Conservation (phyloP, 2,329 filamentous ascomycete genomes). For the Xylariaceae sp. region DNA sequence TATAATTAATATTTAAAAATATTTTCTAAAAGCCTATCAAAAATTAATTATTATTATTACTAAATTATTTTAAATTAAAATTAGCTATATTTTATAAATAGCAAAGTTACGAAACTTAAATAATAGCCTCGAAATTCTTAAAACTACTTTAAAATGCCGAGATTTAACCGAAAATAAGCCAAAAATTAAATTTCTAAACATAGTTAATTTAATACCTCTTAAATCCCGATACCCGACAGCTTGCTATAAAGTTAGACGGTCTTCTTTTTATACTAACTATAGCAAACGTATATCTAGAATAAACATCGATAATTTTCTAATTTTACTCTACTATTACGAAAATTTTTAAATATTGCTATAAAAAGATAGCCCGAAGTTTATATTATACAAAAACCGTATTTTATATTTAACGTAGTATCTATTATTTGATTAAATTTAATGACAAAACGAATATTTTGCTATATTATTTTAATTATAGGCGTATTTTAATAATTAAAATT, state of each 20-base stretch:
- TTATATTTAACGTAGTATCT: conserved; percentile 9
- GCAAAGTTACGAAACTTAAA: conserved; percentile 28
- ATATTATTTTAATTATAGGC: conserved; percentile 4
- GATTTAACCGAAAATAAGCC: conserved; percentile 9
- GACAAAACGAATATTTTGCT: conserved; percentile 1
- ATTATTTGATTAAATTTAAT: too few relatives aligned
- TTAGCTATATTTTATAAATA: conserved; percentile 31
- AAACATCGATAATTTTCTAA: too few relatives aligned
- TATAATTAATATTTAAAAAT: too few relatives aligned
- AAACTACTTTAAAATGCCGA: conserved; percentile 23
- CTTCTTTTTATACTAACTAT: conserved; percentile 9
- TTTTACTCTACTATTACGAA: too few relatives aligned
- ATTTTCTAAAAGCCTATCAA: conserved; percentile 31
- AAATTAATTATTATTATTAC: conserved; percentile 40
- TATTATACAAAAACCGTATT: too few relatives aligned
- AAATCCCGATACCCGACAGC: too few relatives aligned
- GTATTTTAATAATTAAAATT: too few relatives aligned
- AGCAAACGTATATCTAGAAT: conserved; percentile 8
- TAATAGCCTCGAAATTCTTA: too few relatives aligned
- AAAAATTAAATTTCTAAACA: too few relatives aligned
- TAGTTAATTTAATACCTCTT: too few relatives aligned
- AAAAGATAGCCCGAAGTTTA: too few relatives aligned
- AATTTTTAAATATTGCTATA: too few relatives aligned
- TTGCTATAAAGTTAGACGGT: conserved; percentile 3
- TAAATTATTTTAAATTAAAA: conserved; percentile 28